These are phyloP conservation scores for Phlyctochytrium bullatum DNA, from an alignment of 192 early-diverging fungal genomes.

Conservation along the genomic window DNA sequence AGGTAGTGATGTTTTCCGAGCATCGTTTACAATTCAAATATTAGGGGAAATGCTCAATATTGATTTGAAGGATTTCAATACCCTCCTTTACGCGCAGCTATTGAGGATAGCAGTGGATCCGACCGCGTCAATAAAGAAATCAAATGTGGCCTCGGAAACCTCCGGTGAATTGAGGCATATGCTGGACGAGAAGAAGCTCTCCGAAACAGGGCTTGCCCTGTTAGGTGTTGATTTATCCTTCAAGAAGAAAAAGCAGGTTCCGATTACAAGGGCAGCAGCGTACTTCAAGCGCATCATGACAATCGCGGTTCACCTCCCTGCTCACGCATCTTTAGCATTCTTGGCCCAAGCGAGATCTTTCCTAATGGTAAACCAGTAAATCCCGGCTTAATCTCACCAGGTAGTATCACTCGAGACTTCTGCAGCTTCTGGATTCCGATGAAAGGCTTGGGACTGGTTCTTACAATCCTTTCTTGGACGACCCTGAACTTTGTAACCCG, in stretches of 20 bases:
- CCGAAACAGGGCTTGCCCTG: slow-evolving; percentile 76
- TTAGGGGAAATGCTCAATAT: slow-evolving; percentile 85
- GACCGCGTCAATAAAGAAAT: slow-evolving; percentile 31
- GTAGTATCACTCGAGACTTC: slow-evolving; percentile 63
- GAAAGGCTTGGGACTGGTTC: slow-evolving; percentile 75
- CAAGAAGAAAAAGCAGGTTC: slow-evolving; percentile 66
- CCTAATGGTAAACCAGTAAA: slow-evolving; percentile 47
- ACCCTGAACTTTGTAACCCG: slow-evolving; percentile 94
- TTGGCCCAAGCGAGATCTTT: slow-evolving; percentile 63
- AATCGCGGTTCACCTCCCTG: slow-evolving; percentile 72
- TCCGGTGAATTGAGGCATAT: neutral
- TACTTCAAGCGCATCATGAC: slow-evolving; percentile 83
- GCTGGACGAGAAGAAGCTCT: neutral
- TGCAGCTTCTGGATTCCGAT: slow-evolving; percentile 62
- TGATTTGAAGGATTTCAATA: slow-evolving; percentile 90
- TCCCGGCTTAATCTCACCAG: slow-evolving; percentile 21
- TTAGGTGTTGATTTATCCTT: slow-evolving; percentile 86
- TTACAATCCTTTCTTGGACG: slow-evolving; percentile 76
- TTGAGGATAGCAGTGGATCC: slow-evolving; percentile 66
- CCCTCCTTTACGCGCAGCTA: slow-evolving; percentile 76
- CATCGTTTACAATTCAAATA: slow-evolving; percentile 10
- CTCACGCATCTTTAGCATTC: slow-evolving; percentile 67
- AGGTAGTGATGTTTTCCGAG: slow-evolving; percentile 40
- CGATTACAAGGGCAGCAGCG: slow-evolving; percentile 77
- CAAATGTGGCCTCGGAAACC: neutral